phyloP scores from a whole-genome alignment of 495 filamentous ascomycete species.

The Penicillium waksmanii region DNA sequence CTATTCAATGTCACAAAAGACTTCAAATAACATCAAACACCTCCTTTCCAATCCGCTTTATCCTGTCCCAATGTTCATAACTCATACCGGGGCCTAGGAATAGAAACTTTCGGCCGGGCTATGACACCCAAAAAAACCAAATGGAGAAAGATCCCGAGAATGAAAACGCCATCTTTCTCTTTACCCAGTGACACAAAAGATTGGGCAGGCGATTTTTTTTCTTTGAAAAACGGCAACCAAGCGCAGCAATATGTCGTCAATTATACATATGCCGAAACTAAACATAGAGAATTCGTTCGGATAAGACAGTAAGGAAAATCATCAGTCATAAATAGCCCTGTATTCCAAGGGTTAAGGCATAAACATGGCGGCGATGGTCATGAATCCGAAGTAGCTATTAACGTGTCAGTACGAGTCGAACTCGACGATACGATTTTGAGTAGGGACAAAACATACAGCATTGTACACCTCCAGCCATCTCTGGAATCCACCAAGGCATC shows the following conservation, averaged over 20 bases:
- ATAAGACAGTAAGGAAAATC: slow-evolving; percentile 17
- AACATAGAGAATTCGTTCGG: slow-evolving; percentile 1
- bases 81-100: neutral
- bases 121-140: neutral
- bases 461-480: slow-evolving; percentile 48
- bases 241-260: neutral
- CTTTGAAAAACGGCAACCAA: neutral
- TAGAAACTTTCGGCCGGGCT: neutral
- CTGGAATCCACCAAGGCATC: slow-evolving; percentile 41
- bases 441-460: slow-evolving; percentile 32
- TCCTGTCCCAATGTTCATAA: slow-evolving; percentile 13
- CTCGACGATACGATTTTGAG: neutral
- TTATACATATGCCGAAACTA: neutral
- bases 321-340: slow-evolving; percentile 11
- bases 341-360: slow-evolving; percentile 30
- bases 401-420: slow-evolving; percentile 11
- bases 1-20: slow-evolving; percentile 1
- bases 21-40: slow-evolving; percentile 2
- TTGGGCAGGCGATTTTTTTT: neutral
- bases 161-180: slow-evolving; percentile 15
- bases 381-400: slow-evolving; percentile 47
- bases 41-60: slow-evolving; percentile 8
- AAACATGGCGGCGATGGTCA: slow-evolving; percentile 46
- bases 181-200: neutral
- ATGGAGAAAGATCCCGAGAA: neutral